These are phyloP conservation scores for Myriosclerotinia duriaeana DNA, from an alignment of 2,329 filamentous ascomycete species.

Conservation along the genomic window DNA sequence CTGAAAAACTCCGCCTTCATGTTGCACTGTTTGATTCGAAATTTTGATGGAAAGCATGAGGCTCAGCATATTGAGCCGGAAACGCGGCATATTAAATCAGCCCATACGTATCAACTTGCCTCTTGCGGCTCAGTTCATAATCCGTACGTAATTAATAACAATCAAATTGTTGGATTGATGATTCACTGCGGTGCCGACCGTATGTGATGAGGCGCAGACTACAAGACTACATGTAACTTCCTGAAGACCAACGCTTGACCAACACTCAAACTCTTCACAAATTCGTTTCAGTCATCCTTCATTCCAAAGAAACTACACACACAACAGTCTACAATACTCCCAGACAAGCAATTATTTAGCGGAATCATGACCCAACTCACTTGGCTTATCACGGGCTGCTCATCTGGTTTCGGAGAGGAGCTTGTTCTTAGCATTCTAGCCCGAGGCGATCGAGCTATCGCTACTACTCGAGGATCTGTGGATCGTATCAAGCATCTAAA, in stretches of 20 bases:
- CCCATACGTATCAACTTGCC: not conserved
- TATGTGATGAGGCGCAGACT: no score
- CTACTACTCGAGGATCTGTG: constrained; percentile 22
- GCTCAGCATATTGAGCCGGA: no score
- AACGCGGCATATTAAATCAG: no score
- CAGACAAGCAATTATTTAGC: not conserved
- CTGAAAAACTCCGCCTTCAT: no score
- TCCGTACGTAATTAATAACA: no score
- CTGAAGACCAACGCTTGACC: not conserved
- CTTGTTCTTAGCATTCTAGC: constrained; percentile 26
- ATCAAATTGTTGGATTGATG: no score
- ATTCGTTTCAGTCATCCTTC: not conserved
- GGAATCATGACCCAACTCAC: not conserved
- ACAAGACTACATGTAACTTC: no score
- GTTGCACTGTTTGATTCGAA: no score
- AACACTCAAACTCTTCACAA: not conserved
- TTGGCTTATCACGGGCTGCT: constrained; percentile 33
- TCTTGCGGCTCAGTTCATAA: not conserved
- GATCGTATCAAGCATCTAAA: constrained; percentile 45
- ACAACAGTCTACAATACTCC: not conserved
- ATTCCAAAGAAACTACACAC: not conserved
- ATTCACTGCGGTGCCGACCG: not conserved
- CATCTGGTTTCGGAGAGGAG: constrained; percentile 30
- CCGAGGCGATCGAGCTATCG: constrained; percentile 30
- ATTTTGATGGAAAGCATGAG: no score